phyloP scores from a whole-genome alignment of 345 rosid species.

The Acer saccharum region DNA sequence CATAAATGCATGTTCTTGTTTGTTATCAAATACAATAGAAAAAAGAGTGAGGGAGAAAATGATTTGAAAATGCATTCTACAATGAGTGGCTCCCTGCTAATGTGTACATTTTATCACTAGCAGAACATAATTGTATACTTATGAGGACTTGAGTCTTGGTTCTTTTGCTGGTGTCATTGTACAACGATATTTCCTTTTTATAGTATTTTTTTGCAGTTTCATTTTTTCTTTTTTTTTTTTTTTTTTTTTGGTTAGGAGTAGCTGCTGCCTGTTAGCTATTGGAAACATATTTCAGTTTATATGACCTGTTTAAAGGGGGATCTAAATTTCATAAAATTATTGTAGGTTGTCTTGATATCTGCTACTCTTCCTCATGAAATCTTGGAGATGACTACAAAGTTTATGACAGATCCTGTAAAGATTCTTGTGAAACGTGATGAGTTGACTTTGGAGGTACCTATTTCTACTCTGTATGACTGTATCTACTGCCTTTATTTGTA shows the following conservation, averaged over 20 bases:
- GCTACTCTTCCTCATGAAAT: constrained; percentile 98
- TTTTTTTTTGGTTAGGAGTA: not conserved
- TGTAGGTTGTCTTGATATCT: constrained; percentile 87
- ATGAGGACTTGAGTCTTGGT: no score
- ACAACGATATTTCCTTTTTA: not conserved
- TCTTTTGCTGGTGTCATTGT: not conserved
- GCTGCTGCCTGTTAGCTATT: not conserved
- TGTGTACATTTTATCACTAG: not conserved
- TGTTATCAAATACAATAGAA: no score
- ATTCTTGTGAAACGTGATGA: constrained; percentile 98
- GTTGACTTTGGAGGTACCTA: constrained; percentile 82
- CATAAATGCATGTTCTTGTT: no score
- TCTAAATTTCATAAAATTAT: not conserved
- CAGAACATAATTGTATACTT: not conserved
- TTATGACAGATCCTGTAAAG: constrained; percentile 97
- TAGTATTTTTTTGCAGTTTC: not conserved
- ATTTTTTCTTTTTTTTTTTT: not conserved
- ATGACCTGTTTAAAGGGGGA: not conserved
- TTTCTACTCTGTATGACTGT: constrained; percentile 1
- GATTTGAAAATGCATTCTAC: not conserved
- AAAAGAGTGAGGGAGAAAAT: not conserved
- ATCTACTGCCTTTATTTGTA: not conserved
- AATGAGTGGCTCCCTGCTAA: not conserved
- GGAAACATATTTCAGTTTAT: not conserved
- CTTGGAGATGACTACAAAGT: constrained; percentile 89